These are phyloP conservation scores for Adansonia rubrostipa DNA, from an alignment of 441 rosid species.

Conservation along the genomic window DNA sequence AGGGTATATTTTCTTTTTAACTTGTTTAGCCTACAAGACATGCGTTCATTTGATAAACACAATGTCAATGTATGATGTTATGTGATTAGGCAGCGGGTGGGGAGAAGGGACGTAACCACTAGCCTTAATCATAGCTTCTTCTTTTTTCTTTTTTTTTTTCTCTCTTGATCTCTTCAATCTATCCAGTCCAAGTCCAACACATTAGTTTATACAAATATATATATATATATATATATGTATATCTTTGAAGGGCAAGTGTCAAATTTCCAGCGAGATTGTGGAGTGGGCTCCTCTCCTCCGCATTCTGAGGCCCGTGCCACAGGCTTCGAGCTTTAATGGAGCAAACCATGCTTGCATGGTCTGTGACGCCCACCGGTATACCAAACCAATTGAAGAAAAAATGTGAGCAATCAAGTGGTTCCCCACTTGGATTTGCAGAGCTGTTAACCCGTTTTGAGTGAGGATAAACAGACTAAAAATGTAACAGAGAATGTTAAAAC, in stretches of 20 bases:
- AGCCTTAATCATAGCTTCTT: no score
- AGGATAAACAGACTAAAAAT: background rate
- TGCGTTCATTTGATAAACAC: background rate
- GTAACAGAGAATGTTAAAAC: background rate
- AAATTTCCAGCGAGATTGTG: background rate
- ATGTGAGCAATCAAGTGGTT: background rate
- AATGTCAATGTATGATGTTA: background rate
- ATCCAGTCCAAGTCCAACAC: background rate
- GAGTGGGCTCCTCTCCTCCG: background rate
- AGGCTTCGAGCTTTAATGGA: background rate
- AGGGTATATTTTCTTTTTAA: background rate
- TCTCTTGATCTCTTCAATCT: background rate
- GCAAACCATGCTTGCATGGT: background rate
- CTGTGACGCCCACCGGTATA: background rate
- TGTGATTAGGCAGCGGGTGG: background rate
- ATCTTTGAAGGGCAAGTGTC: background rate
- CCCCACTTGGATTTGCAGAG: conserved; percentile 14
- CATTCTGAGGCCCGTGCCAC: background rate
- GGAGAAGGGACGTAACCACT: no score
- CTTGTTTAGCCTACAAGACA: conserved; percentile 9
- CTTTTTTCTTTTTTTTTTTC: no score
- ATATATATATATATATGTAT: no score
- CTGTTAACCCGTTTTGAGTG: background rate
- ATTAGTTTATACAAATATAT: no score
- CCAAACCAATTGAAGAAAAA: background rate